These are phyloP conservation scores for Trichoderma endophyticum DNA, from an alignment of 2,329 filamentous ascomycete species.

Conservation along the genomic window DNA sequence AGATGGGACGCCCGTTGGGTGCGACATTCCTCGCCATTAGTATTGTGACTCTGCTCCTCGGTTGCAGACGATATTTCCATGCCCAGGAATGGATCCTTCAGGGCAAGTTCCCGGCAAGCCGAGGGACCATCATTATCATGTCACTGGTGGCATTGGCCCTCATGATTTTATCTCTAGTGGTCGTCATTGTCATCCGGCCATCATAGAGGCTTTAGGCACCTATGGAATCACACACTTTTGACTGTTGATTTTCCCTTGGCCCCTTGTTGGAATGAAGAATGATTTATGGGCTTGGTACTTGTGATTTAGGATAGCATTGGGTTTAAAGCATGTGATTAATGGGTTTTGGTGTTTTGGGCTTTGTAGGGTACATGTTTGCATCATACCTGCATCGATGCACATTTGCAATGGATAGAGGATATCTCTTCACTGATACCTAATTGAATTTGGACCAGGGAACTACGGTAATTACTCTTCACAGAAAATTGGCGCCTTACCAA, in stretches of 20 bases:
- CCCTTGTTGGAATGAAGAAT: not conserved
- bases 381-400: not conserved
- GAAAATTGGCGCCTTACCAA: not conserved
- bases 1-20: conserved; percentile 70
- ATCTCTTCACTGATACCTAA: not conserved
- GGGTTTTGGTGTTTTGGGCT: not conserved
- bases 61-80: conserved; percentile 76
- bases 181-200: conserved; percentile 56
- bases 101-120: conserved; percentile 75
- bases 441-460: not conserved
- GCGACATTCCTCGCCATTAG: conserved; percentile 73
- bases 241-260: not conserved
- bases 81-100: conserved; percentile 75
- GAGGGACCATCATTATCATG: conserved; percentile 70
- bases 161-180: conserved; percentile 58
- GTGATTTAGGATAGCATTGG: not conserved
- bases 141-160: conserved; percentile 61
- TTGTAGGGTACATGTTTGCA: not conserved
- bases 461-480: not conserved
- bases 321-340: not conserved
- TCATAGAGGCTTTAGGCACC: not conserved
- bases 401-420: not conserved
- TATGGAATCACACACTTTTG: not conserved
- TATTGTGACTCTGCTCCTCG: conserved; percentile 70
- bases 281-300: not conserved